phyloP scores from a whole-genome alignment of 306 rosid species.

The Gillenia trifoliata region DNA sequence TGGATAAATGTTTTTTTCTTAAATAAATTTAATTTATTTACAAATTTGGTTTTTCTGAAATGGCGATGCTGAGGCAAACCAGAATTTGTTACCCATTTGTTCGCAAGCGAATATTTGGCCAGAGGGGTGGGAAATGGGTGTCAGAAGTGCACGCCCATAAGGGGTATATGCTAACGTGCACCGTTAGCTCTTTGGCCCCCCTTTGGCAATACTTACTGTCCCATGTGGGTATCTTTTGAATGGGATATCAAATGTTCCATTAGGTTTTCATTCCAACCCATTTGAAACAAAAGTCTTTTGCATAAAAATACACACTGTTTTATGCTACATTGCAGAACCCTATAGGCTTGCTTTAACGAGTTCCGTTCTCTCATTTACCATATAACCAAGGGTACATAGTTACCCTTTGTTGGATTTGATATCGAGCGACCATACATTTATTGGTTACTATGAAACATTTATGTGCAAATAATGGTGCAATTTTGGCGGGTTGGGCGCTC shows the following conservation, averaged over 20 bases:
- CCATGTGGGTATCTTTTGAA: slow-evolving; percentile 1
- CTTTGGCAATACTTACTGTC: neutral
- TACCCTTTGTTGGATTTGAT: neutral
- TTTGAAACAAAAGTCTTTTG: slow-evolving; percentile 3
- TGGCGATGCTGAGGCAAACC: neutral
- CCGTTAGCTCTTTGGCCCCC: slow-evolving; percentile 11
- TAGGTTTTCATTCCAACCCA: slow-evolving; percentile 11
- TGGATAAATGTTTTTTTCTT: neutral
- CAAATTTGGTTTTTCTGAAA: neutral
- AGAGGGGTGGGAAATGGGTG: slow-evolving; percentile 21
- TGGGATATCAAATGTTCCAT: neutral
- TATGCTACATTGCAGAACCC: neutral
- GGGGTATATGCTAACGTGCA: slow-evolving; percentile 25
- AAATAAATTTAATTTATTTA: neutral
- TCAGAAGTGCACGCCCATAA: slow-evolving; percentile 34
- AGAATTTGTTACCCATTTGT: slow-evolving; percentile 6
- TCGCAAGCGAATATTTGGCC: slow-evolving; percentile 6
- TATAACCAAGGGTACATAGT: too few species aligned
- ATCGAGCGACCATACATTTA: neutral
- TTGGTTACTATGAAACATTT: too few species aligned
- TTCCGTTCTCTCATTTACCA: too few species aligned
- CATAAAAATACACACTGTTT: neutral
- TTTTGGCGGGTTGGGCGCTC: too few species aligned
- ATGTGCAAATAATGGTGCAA: too few species aligned
- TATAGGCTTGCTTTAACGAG: too few species aligned